Base-by-base conservation (phyloP, 495 filamentous ascomycete genomes). In the Penicillium lagena region DNA sequence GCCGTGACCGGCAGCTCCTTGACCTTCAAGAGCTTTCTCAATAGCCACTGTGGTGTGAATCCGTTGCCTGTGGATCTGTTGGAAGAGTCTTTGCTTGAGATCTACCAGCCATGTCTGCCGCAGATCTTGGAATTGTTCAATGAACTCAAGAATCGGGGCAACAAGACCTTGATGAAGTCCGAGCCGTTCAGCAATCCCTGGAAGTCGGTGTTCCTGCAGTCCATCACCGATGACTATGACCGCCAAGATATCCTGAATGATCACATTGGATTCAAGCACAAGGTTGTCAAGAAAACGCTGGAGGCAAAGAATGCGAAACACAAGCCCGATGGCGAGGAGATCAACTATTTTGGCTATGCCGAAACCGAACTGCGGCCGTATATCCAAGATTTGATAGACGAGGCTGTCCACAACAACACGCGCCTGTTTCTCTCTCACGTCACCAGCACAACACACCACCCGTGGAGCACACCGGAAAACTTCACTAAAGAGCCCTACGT, bases 281-380 rank as follows among this genome's bases (percentile, higher is more conserved):
- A 51, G 27, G 56, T 74, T 15, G 55, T 58, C 33, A 66, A 65
- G 39, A 58, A 60, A 14, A 58, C 51, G 2, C 30, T 74, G 7
- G 45, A 57, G 27, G 45, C 56, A 7, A 41, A 46, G 0, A 29
- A 42, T 0, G 54, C 68, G 5, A 64, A 66, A 42, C 56, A 68
- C 39, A 49, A 34, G n/a, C 56, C 58, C 42, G 9, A 60, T 45
- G 42, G 62, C 49, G 29, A 49, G 31, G 66, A 71, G 38, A 51
- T 66, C 42, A 74, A 74, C 33, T 74, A 74, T 43, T 74, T 74
- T 37, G 71, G 70, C 35, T 60, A 50, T 35, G 64, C 70, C n/a
- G 71, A 74, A 49, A 61, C 55, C 7, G 67, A 70, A 30, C 42
- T 72, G 7, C 57, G 54, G 35, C 67, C 70, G 7, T 73, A 74